Base-by-base conservation (phyloP, 1,284 basidiomycete species). In the Leccinum pallidistipes region DNA sequence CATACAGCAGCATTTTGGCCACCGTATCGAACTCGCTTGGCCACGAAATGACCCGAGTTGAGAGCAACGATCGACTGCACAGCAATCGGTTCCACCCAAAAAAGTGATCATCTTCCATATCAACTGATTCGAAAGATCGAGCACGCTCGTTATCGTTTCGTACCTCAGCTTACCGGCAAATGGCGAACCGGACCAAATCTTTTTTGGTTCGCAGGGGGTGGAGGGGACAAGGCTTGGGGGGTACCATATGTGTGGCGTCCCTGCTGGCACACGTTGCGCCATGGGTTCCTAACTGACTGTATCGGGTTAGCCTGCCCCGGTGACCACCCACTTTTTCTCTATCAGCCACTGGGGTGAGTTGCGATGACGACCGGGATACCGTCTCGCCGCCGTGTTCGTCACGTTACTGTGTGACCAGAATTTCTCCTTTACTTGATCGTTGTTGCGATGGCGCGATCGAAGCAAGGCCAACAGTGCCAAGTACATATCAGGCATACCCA, bases 321-420 rank as follows among this genome's bases (percentile, higher is more conserved):
- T 38, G 36, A 47, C 21, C 45, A 47, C 12, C 7, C n/a, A 43
- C 31, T 43, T 55, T 24, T 31, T 52, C 45, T 47, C 34, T 62
- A 36, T 40, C 61, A 59, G 64, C 56, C 66, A 64, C 59, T 60
- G 49, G 45, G 29, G 9, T 43, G 49, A 38, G 71, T 72, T 59
- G 63, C 66, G 72, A 74, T 72, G 72, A 59, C 72, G 65, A 72
- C 71, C 69, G 69, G 70, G 11, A 61, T 62, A 61, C 62, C 63
- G 58, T 61, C 58, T 50, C 55, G 16, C 54, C 24, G 34, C 34
- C 55, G 55, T 51, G 36, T 56, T 49, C 45, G 18, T 57, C 18
- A 58, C 57, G 60, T 38, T 16, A 38, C 14, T 38, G 36, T 59
- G 18, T 57, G 62, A 56, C 36, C 56, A 59, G 10, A 29, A 38